Evolutionary conservation across 352 stramenopile genomes (phyloP), one percentile per base, ranked within the genome.

Genomic region (Globisporangium alternatum): DNA sequence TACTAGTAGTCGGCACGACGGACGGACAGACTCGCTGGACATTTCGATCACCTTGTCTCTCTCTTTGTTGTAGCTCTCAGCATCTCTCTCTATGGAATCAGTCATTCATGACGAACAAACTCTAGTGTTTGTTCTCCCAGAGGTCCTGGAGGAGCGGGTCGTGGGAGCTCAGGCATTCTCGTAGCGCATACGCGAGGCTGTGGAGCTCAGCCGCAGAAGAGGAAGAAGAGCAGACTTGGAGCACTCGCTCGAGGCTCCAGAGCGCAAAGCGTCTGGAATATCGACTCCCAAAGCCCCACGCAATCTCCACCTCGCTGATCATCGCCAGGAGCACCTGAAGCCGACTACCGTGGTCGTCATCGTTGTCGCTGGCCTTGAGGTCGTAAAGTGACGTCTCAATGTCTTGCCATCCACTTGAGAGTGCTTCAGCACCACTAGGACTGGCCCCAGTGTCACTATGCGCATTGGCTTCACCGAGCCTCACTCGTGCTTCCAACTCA

Each of bases 201-300:
- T 30, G 7, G 0, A 61, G 35, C 28, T 28, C 41, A 12, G 15
- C 28, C 21, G 15, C 19, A 44, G 25, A 60, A 39, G 39, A 3
- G 10, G 30, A 13, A 6, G 49, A 37, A 0, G 41, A n/a, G n/a
- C n/a, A 30, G 5, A 12, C 12, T 15, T 54, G 21, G 1, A 62
- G 39, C 35, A 78, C 39, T 44, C 55, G 35, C 25, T 67, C 62
- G 35, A 89, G 58, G 15, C 71, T 78, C 81, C 81, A 90, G 17
- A 75, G 65, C 25, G 78, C 69, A 65, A 85, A 90, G 8, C 79
- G 76, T 49, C 73, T 56, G 22, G 79, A 74, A 63, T 77, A 87
- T 54, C 70, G 65, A 43, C 69, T 75, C 19, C 56, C 62, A 58
- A 72, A 75, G 22, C 56, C 62, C 80, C 81, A 91, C 31, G 74